Evolutionary conservation across 345 rosid species (phyloP).

Genomic region (Odontarrhena argentea): DNA sequence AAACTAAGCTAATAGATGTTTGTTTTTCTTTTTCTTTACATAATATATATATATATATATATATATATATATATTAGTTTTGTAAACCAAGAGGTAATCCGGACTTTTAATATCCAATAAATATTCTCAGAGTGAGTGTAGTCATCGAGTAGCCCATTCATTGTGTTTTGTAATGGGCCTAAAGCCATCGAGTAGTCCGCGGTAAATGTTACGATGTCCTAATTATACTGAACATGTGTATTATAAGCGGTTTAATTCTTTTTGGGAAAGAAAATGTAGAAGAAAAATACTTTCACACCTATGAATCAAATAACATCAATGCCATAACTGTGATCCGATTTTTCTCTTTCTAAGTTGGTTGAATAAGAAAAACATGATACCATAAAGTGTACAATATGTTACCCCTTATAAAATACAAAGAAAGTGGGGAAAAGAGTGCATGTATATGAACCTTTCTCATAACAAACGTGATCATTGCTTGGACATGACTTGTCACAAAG

Average conservation of each 20-base stretch:
- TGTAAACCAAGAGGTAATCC: too few relatives aligned
- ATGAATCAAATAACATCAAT: constrained; percentile 1
- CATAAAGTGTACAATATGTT: constrained; percentile 26
- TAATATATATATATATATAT: too few relatives aligned
- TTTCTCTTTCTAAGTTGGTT: not conserved
- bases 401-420: constrained; percentile 20
- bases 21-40: too few relatives aligned
- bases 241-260: not conserved
- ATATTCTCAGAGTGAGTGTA: too few relatives aligned
- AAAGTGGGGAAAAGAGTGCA: constrained; percentile 37
- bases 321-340: not conserved
- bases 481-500: constrained; percentile 41
- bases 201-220: not conserved
- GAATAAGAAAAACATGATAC: not conserved
- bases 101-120: too few relatives aligned
- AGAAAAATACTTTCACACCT: not conserved
- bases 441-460: constrained; percentile 30
- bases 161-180: too few relatives aligned
- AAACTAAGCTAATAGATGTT: not conserved
- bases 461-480: constrained; percentile 36
- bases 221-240: not conserved
- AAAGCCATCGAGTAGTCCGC: too few relatives aligned
- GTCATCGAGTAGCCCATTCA: too few relatives aligned
- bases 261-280: constrained; percentile 1
- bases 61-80: too few relatives aligned